These are phyloP conservation scores for Neurospora hispaniola DNA, from an alignment of 495 filamentous ascomycete species.

Conservation along the genomic window DNA sequence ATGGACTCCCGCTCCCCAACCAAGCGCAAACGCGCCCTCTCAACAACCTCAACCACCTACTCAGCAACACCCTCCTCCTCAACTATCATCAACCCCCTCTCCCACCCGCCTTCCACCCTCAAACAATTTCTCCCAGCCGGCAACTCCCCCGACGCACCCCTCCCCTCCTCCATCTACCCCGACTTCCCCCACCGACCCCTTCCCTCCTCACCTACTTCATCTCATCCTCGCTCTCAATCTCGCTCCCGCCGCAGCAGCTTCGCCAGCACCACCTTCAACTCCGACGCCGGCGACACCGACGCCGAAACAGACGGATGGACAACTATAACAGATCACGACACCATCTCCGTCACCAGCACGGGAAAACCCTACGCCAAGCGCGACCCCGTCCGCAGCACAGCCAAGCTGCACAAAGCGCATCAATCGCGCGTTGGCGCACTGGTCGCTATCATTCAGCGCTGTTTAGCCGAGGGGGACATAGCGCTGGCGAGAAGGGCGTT, in stretches of 20 bases:
- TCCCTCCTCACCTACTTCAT: background rate
- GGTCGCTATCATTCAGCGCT: slow-evolving; percentile 23
- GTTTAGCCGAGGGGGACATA: slow-evolving; percentile 29
- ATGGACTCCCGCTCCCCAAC: background rate
- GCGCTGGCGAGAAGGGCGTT: slow-evolving; percentile 28
- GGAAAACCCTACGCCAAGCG: background rate
- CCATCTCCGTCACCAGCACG: background rate
- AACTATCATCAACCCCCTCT: slow-evolving; percentile 36
- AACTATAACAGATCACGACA: background rate
- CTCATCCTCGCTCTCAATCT: background rate
- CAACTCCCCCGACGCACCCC: slow-evolving; percentile 19
- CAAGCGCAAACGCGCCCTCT: slow-evolving; percentile 18
- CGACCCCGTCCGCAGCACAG: slow-evolving; percentile 2
- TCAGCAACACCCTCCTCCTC: slow-evolving; percentile 13
- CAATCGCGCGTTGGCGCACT: slow-evolving; percentile 22
- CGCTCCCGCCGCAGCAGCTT: background rate
- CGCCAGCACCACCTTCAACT: background rate
- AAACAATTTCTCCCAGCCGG: slow-evolving; percentile 31
- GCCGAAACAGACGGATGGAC: background rate
- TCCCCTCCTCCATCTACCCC: slow-evolving; percentile 25
- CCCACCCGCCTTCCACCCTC: slow-evolving; percentile 30
- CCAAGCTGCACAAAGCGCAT: background rate
- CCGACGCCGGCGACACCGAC: background rate
- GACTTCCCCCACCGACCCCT: slow-evolving; percentile 34
- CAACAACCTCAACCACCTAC: background rate